These are phyloP conservation scores for Talaromyces funiculosus DNA, from an alignment of 2,329 filamentous ascomycete genomes.

Conservation along the genomic window DNA sequence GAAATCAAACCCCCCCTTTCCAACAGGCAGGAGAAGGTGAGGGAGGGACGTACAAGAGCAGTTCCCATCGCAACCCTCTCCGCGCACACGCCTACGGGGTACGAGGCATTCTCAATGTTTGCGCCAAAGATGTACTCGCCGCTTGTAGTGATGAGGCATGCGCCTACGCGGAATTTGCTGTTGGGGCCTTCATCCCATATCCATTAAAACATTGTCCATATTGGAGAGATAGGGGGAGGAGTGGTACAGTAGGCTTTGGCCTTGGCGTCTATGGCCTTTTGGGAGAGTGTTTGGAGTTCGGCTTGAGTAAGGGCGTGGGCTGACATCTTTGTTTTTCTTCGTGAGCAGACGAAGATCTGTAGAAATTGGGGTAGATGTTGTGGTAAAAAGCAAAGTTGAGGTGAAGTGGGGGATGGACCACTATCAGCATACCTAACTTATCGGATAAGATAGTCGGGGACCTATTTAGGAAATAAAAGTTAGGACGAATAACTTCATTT, in stretches of 20 bases:
- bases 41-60: slow-evolving; percentile 53
- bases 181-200: slow-evolving; percentile 58
- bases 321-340: slow-evolving; percentile 17
- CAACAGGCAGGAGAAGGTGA: too few species aligned
- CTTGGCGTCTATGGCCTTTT: slow-evolving; percentile 65
- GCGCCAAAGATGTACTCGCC: slow-evolving; percentile 64
- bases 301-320: slow-evolving; percentile 46
- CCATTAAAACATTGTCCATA: background rate
- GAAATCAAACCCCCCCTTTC: too few species aligned
- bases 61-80: slow-evolving; percentile 84
- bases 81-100: slow-evolving; percentile 92
- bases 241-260: slow-evolving; percentile 66
- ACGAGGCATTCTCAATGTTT: slow-evolving; percentile 89
- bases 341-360: background rate
- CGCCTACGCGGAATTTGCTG: slow-evolving; percentile 85
- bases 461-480: background rate
- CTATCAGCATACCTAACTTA: background rate
- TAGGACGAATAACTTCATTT: background rate
- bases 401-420: background rate
- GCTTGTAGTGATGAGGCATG: slow-evolving; percentile 61
- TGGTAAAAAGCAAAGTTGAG: background rate
- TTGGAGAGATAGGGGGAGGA: background rate
- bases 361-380: background rate
- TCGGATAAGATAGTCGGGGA: background rate
- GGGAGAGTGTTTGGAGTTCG: slow-evolving; percentile 61